Percentiles rank a stretch among this genome's conserved stretches.
These are phyloP conservation scores for Xylaria sp. DNA, from an alignment of 2,329 filamentous ascomycete genomes.

Conservation along the genomic window DNA sequence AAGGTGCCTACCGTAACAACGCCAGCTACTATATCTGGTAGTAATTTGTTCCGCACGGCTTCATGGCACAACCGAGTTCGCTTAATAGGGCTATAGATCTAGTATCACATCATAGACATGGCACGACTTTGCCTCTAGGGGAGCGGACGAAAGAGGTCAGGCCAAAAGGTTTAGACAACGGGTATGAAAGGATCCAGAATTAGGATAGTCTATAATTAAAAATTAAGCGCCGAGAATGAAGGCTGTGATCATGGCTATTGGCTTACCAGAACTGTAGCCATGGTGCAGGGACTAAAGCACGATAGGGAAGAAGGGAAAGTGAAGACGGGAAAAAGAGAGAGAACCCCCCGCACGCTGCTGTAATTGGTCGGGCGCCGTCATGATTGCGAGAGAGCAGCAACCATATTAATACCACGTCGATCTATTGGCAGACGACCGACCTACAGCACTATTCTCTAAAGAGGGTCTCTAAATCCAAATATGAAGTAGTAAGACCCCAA, in stretches of 20 bases:
- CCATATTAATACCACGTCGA: not conserved
- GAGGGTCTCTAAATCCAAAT: not conserved
- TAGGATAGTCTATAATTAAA: slow-evolving; percentile 33
- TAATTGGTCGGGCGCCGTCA: not conserved
- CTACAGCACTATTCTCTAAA: not conserved
- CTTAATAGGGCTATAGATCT: slow-evolving; percentile 7
- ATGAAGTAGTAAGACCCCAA: not conserved
- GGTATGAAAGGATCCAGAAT: slow-evolving; percentile 12
- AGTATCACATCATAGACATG: not conserved
- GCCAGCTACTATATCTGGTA: slow-evolving; percentile 14
- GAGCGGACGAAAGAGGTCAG: not conserved
- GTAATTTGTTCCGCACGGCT: slow-evolving; percentile 11
- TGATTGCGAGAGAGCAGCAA: not conserved
- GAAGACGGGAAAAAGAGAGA: slow-evolving; percentile 4
- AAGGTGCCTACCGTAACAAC: not conserved
- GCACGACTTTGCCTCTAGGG: not conserved
- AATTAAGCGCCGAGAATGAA: slow-evolving; percentile 35
- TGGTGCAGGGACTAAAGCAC: slow-evolving; percentile 13
- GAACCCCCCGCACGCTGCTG: not conserved
- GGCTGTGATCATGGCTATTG: slow-evolving; percentile 24
- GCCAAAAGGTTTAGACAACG: not conserved
- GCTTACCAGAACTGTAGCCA: slow-evolving; percentile 16
- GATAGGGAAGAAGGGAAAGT: slow-evolving; percentile 15
- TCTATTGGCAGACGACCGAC: no score
- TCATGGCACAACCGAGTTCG: slow-evolving; percentile 5